Evolutionary conservation across 495 filamentous ascomycete genomes (phyloP).

Genomic region (Tuber magnatum): DNA sequence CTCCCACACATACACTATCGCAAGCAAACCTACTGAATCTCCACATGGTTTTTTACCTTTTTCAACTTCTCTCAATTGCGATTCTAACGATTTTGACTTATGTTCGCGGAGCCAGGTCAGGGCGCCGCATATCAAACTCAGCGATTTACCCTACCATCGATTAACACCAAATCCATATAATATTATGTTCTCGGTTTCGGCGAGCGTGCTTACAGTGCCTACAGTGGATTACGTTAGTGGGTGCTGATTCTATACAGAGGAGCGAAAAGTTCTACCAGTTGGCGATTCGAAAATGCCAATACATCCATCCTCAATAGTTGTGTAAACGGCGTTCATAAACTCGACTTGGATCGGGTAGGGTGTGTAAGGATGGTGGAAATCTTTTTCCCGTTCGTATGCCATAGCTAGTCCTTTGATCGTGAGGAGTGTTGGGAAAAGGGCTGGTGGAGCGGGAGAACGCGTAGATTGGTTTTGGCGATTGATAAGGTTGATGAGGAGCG

Average conservation of each 20-base stretch:
- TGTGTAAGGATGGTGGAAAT: conserved; percentile 87
- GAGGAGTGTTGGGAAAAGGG: not conserved
- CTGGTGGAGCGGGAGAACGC: not conserved
- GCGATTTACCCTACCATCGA: conserved; percentile 72
- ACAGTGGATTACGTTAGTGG: conserved; percentile 17
- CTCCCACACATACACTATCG: conserved; percentile 8
- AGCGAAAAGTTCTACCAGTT: conserved; percentile 54
- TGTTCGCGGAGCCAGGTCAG: conserved; percentile 88
- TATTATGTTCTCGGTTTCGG: conserved; percentile 6
- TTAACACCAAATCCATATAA: not conserved
- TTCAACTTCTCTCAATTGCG: conserved; percentile 42
- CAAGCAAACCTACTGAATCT: not conserved
- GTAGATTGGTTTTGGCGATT: not conserved
- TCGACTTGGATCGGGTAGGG: conserved; percentile 85
- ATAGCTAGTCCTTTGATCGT: conserved; percentile 15
- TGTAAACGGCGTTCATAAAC: conserved; percentile 84
- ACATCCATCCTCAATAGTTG: conserved; percentile 68
- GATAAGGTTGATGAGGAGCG: not conserved
- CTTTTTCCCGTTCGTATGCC: conserved; percentile 26
- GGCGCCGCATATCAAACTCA: conserved; percentile 87
- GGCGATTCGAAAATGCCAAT: conserved; percentile 92
- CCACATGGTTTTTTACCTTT: conserved; percentile 26
- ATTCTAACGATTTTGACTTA: conserved; percentile 61
- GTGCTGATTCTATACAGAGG: not conserved
- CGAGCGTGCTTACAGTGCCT: conserved; percentile 41